A percentile compares a stretch with the other conserved stretches of the same genome.
Conservation (phyloP, 768 basidiomycete genomes). For the Lactarius deliciosus region DNA sequence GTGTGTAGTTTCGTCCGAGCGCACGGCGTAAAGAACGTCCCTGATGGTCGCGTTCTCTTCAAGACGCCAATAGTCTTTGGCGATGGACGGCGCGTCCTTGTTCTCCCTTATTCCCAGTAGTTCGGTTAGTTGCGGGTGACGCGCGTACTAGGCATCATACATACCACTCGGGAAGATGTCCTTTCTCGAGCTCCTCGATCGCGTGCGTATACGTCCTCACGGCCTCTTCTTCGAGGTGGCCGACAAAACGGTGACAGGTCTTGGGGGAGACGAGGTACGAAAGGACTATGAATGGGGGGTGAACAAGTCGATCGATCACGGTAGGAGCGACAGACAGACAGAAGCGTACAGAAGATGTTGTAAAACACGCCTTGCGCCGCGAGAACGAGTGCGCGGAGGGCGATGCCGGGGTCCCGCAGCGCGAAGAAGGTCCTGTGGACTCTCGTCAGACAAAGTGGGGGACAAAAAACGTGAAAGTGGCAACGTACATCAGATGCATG, state of each 20-base stretch:
- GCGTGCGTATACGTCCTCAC: conserved; percentile 86
- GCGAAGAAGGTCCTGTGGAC: conserved; percentile 88
- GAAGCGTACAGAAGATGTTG: conserved; percentile 74
- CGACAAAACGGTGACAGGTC: conserved; percentile 89
- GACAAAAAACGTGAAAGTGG: neutral
- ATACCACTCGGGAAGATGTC: conserved; percentile 79
- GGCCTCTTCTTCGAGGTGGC: conserved; percentile 92
- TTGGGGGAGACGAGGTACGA: conserved; percentile 75
- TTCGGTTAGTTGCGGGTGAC: neutral
- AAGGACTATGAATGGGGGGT: conserved; percentile 47
- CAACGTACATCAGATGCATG: conserved; percentile 83
- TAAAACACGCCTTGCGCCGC: conserved; percentile 92
- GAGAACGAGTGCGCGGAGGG: conserved; percentile 81
- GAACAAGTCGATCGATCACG: neutral
- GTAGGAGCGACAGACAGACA: conserved; percentile 9
- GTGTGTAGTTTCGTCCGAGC: conserved; percentile 92
- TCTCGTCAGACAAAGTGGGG: conserved; percentile 2
- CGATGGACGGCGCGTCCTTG: conserved; percentile 78
- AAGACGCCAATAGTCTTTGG: conserved; percentile 95
- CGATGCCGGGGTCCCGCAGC: conserved; percentile 71
- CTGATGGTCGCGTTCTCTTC: conserved; percentile 68
- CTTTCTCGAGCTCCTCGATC: conserved; percentile 80
- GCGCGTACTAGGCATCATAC: conserved; percentile 20
- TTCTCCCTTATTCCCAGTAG: conserved; percentile 49
- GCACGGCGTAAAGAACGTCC: conserved; percentile 88